Percentiles rank a stretch among this genome's conserved stretches.
These are phyloP conservation scores for Hura crepitans DNA, from an alignment of 441 rosid species.

Conservation along the genomic window DNA sequence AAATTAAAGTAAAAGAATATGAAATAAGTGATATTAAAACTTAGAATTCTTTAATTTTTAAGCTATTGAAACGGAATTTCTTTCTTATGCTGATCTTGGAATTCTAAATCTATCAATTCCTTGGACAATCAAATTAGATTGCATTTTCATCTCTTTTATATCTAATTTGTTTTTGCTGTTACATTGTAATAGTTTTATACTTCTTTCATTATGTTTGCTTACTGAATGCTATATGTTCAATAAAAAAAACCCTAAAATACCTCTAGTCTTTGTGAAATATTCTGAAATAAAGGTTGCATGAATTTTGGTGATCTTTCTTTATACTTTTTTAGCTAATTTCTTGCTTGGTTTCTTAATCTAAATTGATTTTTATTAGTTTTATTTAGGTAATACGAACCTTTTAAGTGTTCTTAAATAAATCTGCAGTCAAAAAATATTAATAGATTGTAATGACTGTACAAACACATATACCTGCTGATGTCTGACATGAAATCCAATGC, in stretches of 20 bases:
- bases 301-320: not conserved
- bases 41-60: too few relatives aligned
- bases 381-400: not conserved
- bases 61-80: too few relatives aligned
- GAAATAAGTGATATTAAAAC: too few relatives aligned
- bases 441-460: not conserved
- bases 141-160: not conserved
- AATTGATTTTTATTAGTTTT: not conserved
- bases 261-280: not conserved
- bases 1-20: too few relatives aligned
- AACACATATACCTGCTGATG: conserved; percentile 6
- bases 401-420: too few relatives aligned
- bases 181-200: not conserved
- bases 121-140: too few relatives aligned
- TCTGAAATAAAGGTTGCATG: not conserved
- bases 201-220: not conserved
- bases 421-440: not conserved
- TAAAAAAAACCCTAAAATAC: not conserved
- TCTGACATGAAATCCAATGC: not conserved
- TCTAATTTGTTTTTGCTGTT: too few relatives aligned
- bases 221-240: not conserved
- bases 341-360: not conserved
- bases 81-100: too few relatives aligned
- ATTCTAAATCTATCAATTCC: too few relatives aligned
- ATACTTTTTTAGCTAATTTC: not conserved